Conservation (phyloP, 768 basidiomycete genomes). For the Mycena haematopus region DNA sequence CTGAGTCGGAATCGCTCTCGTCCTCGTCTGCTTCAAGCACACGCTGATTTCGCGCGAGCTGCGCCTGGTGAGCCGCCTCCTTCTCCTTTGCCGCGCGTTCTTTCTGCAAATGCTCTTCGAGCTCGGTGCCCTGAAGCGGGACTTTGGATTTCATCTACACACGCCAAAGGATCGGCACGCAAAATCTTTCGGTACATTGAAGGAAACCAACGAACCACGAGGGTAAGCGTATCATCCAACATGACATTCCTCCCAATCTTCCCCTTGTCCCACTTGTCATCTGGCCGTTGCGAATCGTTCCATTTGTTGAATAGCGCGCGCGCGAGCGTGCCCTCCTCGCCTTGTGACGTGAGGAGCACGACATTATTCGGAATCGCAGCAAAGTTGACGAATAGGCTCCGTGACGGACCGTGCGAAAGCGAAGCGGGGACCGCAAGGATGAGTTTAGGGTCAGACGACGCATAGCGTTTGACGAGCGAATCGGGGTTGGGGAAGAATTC, state of each 20-base stretch:
- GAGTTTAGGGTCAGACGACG: conserved; percentile 88
- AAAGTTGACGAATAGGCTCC: conserved; percentile 86
- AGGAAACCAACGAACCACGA: conserved; percentile 58
- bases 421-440: conserved; percentile 94
- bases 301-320: conserved; percentile 84
- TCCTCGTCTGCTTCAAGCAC: conserved; percentile 96
- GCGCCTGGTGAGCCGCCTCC: conserved; percentile 86
- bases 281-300: conserved; percentile 81
- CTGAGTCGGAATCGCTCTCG: conserved; percentile 79
- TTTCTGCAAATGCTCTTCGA: conserved; percentile 79
- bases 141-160: conserved; percentile 86
- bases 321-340: conserved; percentile 82
- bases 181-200: neutral
- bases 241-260: conserved; percentile 86
- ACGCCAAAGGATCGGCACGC: no score
- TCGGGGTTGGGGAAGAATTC: conserved; percentile 90
- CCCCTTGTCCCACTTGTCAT: conserved; percentile 88
- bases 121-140: conserved; percentile 85
- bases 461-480: conserved; percentile 80
- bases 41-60: conserved; percentile 79
- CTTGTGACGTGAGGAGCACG: conserved; percentile 80
- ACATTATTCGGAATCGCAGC: conserved; percentile 85
- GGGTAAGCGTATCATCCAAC: conserved; percentile 72
- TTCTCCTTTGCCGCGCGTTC: conserved; percentile 82
- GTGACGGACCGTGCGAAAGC: conserved; percentile 90